Percentiles rank a stretch among this genome's conserved stretches.
Conservation (phyloP, 345 rosid genomes). For the Kandelia obovata region DNA sequence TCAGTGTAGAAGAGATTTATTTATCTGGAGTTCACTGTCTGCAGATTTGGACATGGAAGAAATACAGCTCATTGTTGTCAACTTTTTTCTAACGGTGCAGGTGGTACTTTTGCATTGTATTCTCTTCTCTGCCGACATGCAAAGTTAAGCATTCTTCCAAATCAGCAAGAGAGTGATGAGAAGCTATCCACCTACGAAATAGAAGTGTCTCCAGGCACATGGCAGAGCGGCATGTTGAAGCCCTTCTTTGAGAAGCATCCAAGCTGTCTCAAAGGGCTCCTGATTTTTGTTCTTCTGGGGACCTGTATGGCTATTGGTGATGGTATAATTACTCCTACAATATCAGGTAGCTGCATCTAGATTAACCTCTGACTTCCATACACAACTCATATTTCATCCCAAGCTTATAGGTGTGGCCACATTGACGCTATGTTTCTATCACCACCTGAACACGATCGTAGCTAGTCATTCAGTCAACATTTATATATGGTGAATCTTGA, state of each 20-base stretch:
- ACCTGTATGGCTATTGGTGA: slow-evolving; percentile 29
- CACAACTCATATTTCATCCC: not conserved
- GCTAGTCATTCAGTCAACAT: too few species aligned
- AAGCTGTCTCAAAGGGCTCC: slow-evolving; percentile 23
- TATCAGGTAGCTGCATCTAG: slow-evolving; percentile 9
- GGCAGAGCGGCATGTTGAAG: slow-evolving; percentile 47
- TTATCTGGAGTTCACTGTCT: slow-evolving; percentile 13
- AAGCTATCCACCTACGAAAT: slow-evolving; percentile 12
- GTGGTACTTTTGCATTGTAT: slow-evolving; percentile 26
- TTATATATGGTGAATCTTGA: too few species aligned
- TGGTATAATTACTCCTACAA: slow-evolving; percentile 20
- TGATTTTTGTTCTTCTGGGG: slow-evolving; percentile 16
- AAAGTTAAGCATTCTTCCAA: slow-evolving; percentile 15
- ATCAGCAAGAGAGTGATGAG: slow-evolving; percentile 17
- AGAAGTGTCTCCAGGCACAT: slow-evolving; percentile 44
- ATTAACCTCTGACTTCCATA: not conserved
- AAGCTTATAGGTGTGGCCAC: not conserved
- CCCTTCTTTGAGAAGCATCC: slow-evolving; percentile 60
- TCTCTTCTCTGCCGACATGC: slow-evolving; percentile 24
- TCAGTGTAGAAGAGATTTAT: not conserved
- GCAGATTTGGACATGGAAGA: slow-evolving; percentile 24
- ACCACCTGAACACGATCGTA: too few species aligned
- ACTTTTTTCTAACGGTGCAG: slow-evolving; percentile 7
- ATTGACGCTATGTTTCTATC: not conserved
- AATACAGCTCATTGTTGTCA: slow-evolving; percentile 19